Evolutionary conservation across 768 basidiomycete genomes (phyloP).

Genomic region (Lactarius hengduanensis): DNA sequence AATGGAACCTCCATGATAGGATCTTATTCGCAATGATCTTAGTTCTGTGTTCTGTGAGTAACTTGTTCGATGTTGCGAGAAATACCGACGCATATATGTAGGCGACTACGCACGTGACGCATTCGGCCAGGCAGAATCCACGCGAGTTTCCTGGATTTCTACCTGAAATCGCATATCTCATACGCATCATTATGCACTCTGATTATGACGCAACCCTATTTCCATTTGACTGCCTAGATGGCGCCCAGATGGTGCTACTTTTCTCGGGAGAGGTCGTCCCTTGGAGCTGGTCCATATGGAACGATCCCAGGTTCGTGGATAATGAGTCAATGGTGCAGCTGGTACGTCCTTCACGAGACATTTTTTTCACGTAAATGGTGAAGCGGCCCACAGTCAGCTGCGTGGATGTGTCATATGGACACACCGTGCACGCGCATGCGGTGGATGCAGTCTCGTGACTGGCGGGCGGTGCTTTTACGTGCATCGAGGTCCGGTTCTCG

Average conservation of each 20-base stretch:
- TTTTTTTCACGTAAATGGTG: neutral
- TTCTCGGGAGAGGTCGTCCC: slow-evolving; percentile 54
- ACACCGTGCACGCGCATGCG: slow-evolving; percentile 3
- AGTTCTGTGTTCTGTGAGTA: slow-evolving; percentile 28
- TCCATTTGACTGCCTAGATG: slow-evolving; percentile 36
- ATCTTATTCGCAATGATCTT: slow-evolving; percentile 28
- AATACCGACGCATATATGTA: neutral
- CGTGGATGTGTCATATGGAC: slow-evolving; percentile 51
- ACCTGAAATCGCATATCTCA: slow-evolving; percentile 17
- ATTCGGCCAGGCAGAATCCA: neutral
- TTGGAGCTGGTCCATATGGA: slow-evolving; percentile 68
- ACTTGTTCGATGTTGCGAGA: neutral
- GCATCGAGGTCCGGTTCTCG: slow-evolving; percentile 18
- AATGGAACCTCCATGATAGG: slow-evolving; percentile 16
- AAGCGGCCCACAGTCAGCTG: slow-evolving; percentile 43
- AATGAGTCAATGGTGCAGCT: slow-evolving; percentile 49
- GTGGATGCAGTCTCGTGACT: slow-evolving; percentile 18
- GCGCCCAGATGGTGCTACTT: slow-evolving; percentile 51
- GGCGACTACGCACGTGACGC: neutral
- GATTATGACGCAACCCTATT: slow-evolving; percentile 23
- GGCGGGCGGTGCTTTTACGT: slow-evolving; percentile 25
- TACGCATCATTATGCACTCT: slow-evolving; percentile 18
- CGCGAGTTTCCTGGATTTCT: slow-evolving; percentile 15
- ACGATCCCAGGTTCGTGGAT: slow-evolving; percentile 49
- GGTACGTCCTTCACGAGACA: slow-evolving; percentile 38